Conservation (phyloP, 441 rosid species). For the Cnidoscolus chayamansa region DNA sequence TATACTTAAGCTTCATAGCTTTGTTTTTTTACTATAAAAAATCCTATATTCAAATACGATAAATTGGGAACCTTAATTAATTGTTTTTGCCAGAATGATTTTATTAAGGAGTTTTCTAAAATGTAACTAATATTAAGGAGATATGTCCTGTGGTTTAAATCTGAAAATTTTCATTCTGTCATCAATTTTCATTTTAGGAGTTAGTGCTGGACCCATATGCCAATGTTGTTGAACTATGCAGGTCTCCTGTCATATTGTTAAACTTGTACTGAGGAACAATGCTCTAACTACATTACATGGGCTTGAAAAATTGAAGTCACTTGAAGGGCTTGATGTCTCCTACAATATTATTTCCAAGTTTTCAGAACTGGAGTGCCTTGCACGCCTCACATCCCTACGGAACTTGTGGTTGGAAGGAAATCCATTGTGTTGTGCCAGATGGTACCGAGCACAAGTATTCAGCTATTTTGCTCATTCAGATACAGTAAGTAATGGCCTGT, state of each 20-base stretch:
- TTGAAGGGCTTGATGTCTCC: conserved; percentile 91
- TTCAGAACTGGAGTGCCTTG: conserved; percentile 77
- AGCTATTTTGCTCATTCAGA: conserved; percentile 64
- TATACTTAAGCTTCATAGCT: background rate
- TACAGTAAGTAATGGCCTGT: conserved; percentile 43
- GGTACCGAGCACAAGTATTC: conserved; percentile 91
- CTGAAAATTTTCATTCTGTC: conserved; percentile 5
- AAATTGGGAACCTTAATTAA: background rate
- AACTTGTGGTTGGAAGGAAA: conserved; percentile 97
- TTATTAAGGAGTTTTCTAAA: background rate
- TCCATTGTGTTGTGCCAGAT: conserved; percentile 80
- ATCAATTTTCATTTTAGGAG: conserved; percentile 25
- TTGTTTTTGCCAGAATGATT: background rate
- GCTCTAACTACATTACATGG: conserved; percentile 79
- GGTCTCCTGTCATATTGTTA: conserved; percentile 70
- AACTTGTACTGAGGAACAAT: conserved; percentile 93
- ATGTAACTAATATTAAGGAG: background rate
- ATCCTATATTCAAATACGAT: background rate
- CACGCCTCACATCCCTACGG: conserved; percentile 48
- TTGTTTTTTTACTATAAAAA: background rate
- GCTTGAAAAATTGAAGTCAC: conserved; percentile 90
- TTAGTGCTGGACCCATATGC: conserved; percentile 36
- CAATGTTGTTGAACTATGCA: conserved; percentile 53
- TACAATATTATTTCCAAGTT: conserved; percentile 85
- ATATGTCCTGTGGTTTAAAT: conserved; percentile 7